A percentile compares a stretch with the other conserved stretches of the same genome.
Evolutionary conservation across 345 rosid species (phyloP).

Genomic region (Brassica incana): DNA sequence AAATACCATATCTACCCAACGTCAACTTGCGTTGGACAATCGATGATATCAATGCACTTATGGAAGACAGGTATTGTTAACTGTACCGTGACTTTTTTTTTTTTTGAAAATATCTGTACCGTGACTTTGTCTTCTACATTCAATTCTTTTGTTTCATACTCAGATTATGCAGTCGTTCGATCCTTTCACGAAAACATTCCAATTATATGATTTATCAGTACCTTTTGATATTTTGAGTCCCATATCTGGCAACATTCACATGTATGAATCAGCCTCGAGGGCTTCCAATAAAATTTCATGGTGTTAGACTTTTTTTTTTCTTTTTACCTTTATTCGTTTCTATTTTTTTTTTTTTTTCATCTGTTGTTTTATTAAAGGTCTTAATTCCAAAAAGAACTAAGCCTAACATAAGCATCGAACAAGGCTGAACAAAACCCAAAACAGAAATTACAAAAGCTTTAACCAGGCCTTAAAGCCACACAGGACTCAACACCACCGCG

Average conservation of each 20-base stretch:
- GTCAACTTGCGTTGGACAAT: conserved; percentile 34
- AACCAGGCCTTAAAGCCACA: too few relatives aligned
- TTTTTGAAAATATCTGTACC: neutral
- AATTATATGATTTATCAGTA: conserved; percentile 11
- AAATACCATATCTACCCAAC: conserved; percentile 22
- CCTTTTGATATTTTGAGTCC: neutral
- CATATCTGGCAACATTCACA: neutral
- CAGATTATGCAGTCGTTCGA: conserved; percentile 13
- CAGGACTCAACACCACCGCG: too few relatives aligned
- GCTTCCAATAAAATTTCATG: neutral
- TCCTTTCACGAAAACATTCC: conserved; percentile 19
- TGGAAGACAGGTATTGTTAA: conserved; percentile 32
- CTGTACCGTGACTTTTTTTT: neutral
- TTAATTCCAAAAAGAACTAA: too few relatives aligned
- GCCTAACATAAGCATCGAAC: too few relatives aligned
- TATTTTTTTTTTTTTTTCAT: too few relatives aligned
- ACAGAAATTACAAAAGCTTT: too few relatives aligned
- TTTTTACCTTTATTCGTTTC: neutral
- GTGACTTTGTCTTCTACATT: conserved; percentile 24
- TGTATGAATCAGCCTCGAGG: conserved; percentile 1
- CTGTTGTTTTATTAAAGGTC: too few relatives aligned
- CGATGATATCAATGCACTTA: conserved; percentile 37
- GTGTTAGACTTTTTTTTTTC: neutral
- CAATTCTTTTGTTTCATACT: conserved; percentile 25
- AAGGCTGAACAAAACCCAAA: too few relatives aligned